Conservation (phyloP, 225 moss, liverwort and hornwort species). For the Bryoerythrophyllum caledonicum region DNA sequence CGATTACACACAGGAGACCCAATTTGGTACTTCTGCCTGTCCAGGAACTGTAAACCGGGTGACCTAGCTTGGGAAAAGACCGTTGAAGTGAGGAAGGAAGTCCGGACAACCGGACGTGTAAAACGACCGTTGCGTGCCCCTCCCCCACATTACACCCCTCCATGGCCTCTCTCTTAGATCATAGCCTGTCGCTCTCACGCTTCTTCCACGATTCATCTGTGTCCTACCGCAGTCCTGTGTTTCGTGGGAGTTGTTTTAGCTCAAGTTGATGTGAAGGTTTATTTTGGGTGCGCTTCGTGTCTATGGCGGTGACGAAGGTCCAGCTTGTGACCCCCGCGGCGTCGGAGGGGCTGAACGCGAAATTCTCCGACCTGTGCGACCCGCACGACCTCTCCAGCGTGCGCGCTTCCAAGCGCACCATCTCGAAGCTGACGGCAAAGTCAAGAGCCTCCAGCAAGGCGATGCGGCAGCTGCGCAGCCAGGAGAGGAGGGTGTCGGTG, state of each 20-base stretch:
- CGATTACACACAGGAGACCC: neutral
- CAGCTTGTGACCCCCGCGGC: conserved; percentile 52
- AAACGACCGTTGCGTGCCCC: conserved; percentile 35
- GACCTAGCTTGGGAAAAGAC: neutral
- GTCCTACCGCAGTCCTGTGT: neutral
- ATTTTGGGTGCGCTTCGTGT: too few species aligned
- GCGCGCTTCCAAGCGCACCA: conserved; percentile 34
- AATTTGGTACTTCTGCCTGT: neutral
- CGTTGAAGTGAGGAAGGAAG: conserved; percentile 6
- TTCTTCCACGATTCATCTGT: neutral
- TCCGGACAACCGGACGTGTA: neutral
- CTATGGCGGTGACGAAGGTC: conserved; percentile 38
- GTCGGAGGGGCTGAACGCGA: conserved; percentile 47
- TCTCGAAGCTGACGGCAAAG: conserved; percentile 47
- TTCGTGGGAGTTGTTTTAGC: neutral
- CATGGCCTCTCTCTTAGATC: neutral
- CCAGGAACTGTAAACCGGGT: neutral
- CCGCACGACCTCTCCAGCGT: conserved; percentile 43
- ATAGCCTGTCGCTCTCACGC: neutral
- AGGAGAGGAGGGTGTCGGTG: conserved; percentile 31
- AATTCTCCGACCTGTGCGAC: conserved; percentile 53
- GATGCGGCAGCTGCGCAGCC: conserved; percentile 39
- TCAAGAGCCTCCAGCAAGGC: conserved; percentile 49
- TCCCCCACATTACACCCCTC: neutral
- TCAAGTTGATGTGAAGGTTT: neutral